Conservation (phyloP, 352 stramenopile species). For the Phytophthora parvispora region DNA sequence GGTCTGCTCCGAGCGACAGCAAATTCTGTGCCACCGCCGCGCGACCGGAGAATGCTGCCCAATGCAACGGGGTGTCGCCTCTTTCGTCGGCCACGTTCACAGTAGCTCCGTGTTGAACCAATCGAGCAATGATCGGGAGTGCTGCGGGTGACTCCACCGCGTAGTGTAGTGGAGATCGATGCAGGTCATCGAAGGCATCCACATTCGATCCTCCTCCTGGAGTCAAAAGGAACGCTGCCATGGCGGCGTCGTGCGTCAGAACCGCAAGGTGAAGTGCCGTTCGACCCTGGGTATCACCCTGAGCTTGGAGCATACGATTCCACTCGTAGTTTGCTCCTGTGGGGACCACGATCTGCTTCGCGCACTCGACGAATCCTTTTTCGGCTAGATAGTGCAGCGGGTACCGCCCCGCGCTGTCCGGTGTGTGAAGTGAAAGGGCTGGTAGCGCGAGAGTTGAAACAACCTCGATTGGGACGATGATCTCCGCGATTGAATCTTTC, state of each 20-base stretch:
- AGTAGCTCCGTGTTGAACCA: slow-evolving; percentile 43
- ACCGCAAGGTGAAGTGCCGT: slow-evolving; percentile 58
- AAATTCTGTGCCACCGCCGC: slow-evolving; percentile 44
- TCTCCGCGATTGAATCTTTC: slow-evolving; percentile 20
- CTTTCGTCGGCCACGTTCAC: slow-evolving; percentile 65
- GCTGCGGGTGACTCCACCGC: slow-evolving; percentile 45
- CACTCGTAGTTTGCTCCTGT: slow-evolving; percentile 18
- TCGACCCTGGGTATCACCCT: slow-evolving; percentile 35
- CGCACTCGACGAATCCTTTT: slow-evolving; percentile 65
- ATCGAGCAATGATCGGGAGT: slow-evolving; percentile 22
- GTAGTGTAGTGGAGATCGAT: slow-evolving; percentile 50
- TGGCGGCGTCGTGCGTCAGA: slow-evolving; percentile 36
- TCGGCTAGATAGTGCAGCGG: slow-evolving; percentile 59
- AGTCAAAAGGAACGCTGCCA: slow-evolving; percentile 43
- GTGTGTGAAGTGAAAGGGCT: slow-evolving; percentile 30
- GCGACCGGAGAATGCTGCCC: slow-evolving; percentile 63
- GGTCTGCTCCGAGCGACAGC: slow-evolving; percentile 56
- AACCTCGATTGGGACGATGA: slow-evolving; percentile 1
- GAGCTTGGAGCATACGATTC: slow-evolving; percentile 33
- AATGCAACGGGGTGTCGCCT: slow-evolving; percentile 80
- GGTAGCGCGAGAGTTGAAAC: not conserved
- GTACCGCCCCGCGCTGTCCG: slow-evolving; percentile 39
- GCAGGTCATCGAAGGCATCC: slow-evolving; percentile 42
- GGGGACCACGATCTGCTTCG: slow-evolving; percentile 47
- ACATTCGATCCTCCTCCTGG: slow-evolving; percentile 17